Evolutionary conservation across 2,329 filamentous ascomycete species (phyloP).

Genomic region (Juglanconis juglandina): DNA sequence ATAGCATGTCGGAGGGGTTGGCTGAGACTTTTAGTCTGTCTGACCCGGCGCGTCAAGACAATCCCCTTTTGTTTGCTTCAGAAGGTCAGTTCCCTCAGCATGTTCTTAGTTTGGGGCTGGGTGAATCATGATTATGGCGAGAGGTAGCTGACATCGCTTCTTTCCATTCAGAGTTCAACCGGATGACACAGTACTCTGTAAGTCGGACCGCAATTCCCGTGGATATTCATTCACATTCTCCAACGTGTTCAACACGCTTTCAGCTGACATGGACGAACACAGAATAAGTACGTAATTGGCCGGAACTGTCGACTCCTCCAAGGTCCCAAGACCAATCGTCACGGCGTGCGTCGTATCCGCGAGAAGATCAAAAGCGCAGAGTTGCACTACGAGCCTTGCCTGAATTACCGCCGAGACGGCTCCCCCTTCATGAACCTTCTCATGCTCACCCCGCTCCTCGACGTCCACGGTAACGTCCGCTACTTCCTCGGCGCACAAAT

Average conservation of each 20-base stretch:
- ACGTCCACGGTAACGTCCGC: constrained; percentile 62
- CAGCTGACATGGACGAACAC: not conserved
- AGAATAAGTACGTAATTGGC: constrained; percentile 71
- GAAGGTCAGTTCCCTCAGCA: constrained; percentile 50
- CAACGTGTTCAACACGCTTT: not conserved
- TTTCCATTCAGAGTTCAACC: constrained; percentile 48
- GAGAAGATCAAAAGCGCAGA: constrained; percentile 58
- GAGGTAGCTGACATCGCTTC: not conserved
- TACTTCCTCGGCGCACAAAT: constrained; percentile 71
- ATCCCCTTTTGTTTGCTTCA: constrained; percentile 74
- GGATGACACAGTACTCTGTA: constrained; percentile 10
- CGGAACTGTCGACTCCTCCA: constrained; percentile 77
- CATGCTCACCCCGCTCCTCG: constrained; percentile 67
- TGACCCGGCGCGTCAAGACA: constrained; percentile 68
- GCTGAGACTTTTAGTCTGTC: constrained; percentile 76
- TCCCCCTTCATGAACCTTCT: constrained; percentile 74
- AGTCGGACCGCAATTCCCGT: not conserved
- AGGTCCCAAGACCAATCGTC: constrained; percentile 65
- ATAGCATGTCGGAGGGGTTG: constrained; percentile 61
- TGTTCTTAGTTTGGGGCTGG: too few species aligned
- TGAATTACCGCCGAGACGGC: constrained; percentile 74
- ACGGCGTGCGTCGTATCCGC: constrained; percentile 59
- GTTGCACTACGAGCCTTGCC: constrained; percentile 69
- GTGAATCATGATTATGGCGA: too few species aligned
- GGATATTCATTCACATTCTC: too few species aligned